Base-by-base conservation (phyloP, 2,329 filamentous ascomycete genomes). In the Aspergillus cejpii region DNA sequence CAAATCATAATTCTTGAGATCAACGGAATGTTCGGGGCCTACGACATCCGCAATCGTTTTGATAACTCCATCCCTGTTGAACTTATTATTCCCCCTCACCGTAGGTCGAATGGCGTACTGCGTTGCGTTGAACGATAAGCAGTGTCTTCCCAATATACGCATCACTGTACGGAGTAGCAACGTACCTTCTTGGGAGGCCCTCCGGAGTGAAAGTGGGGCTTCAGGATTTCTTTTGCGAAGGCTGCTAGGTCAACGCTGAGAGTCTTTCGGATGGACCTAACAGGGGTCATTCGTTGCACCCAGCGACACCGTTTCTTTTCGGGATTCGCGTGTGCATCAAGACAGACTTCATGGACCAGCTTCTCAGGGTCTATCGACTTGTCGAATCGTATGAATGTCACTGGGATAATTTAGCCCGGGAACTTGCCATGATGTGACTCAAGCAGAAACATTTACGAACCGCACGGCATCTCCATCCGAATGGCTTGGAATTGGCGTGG, bases 81-180 rank as follows among this genome's bases (percentile, higher is more conserved):
- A 70, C 41, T 74, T 71, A 44, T 73, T 74, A 58, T 83, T 78
- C 53, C 80, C 79, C 38, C 80, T 74, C 39, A 82, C 72, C 2
- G 74, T 78, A 24, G 80, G 75, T 10, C 80, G 74, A 50, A 84
- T 83, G 5, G 80, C 80, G 54, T 80, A 84, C 76, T 82, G 29
- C n/a, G 33, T 36, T 19, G 17, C 39, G 26, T 33, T 43, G 17
- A 6, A 36, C 36, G 12, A 21, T 45, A 28, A 44, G 27, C 29
- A 15, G 12, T 36, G 24, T 41, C 24, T 12, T 20, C 14, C 14
- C 12, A 15, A 15, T 12, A 12, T 11, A 17, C 5, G 15, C 15
- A 21, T 19, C 7, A 12, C 31, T 41, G n/a, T 14, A 12, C 24
- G 12, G 12, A 19, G 29, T 38, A 31, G 4, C n/a, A 43, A 58